Conservation (phyloP, 2,329 filamentous ascomycete species). For the Alternaria gansuensis region DNA sequence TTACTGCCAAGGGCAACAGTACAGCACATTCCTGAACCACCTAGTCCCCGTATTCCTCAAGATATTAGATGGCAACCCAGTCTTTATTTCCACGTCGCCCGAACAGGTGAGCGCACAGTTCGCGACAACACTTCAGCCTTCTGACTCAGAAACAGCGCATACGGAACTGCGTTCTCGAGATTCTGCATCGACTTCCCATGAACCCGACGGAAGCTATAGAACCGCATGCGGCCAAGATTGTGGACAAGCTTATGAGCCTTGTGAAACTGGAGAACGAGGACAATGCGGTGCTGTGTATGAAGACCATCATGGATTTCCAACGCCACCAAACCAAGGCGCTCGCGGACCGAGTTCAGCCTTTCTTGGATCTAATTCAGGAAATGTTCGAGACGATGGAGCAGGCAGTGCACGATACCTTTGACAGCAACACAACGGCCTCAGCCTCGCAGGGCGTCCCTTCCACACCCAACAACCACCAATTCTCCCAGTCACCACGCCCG, state of each 20-base stretch:
- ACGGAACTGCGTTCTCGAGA: slow-evolving; percentile 92
- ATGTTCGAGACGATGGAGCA: slow-evolving; percentile 95
- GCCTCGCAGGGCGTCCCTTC: slow-evolving; percentile 67
- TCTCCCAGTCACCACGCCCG: slow-evolving; percentile 86
- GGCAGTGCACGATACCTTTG: slow-evolving; percentile 94
- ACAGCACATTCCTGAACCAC: slow-evolving; percentile 82
- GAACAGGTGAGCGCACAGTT: slow-evolving; percentile 75
- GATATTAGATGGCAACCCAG: slow-evolving; percentile 83
- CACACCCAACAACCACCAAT: slow-evolving; percentile 68
- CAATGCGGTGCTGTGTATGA: slow-evolving; percentile 97
- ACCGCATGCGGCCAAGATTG: slow-evolving; percentile 84
- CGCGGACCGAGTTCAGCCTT: slow-evolving; percentile 82
- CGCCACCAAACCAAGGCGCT: slow-evolving; percentile 89
- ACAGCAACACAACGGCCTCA: slow-evolving; percentile 70
- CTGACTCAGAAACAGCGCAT: slow-evolving; percentile 69
- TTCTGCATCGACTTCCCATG: slow-evolving; percentile 84
- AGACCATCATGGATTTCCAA: slow-evolving; percentile 96
- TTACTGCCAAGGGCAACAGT: slow-evolving; percentile 80
- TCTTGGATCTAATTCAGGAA: slow-evolving; percentile 90
- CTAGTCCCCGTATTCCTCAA: slow-evolving; percentile 89
- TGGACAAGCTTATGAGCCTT: slow-evolving; percentile 87
- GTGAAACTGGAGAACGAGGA: slow-evolving; percentile 96
- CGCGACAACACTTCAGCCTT: slow-evolving; percentile 8
- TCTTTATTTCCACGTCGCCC: slow-evolving; percentile 87
- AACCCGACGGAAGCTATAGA: slow-evolving; percentile 82